Percentiles rank a stretch among this genome's conserved stretches.
These are phyloP conservation scores for Didymella segeticola DNA, from an alignment of 2,329 filamentous ascomycete species.

Conservation along the genomic window DNA sequence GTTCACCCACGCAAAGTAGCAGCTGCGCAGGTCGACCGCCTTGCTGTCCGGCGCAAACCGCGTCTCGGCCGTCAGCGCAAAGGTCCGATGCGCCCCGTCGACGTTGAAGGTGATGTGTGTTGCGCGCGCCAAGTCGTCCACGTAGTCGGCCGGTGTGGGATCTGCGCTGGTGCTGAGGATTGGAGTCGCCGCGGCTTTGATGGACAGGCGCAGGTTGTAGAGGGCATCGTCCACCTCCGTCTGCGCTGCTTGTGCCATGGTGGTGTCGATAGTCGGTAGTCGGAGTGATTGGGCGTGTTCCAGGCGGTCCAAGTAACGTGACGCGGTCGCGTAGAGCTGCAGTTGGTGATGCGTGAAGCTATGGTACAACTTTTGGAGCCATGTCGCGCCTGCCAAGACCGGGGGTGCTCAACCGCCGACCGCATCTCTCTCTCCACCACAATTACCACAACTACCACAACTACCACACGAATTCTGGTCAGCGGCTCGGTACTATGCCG, in stretches of 20 bases:
- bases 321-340: not conserved
- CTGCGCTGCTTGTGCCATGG: constrained; percentile 30
- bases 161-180: constrained; percentile 76
- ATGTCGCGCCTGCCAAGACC: constrained; percentile 20
- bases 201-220: constrained; percentile 81
- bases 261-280: not conserved
- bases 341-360: constrained; percentile 10
- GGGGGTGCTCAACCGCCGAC: constrained; percentile 1
- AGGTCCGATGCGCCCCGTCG: constrained; percentile 65
- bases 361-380: constrained; percentile 10
- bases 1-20: constrained; percentile 96
- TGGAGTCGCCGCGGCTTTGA: constrained; percentile 72
- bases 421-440: not conserved
- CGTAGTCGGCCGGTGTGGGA: constrained; percentile 65
- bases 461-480: too few relatives aligned
- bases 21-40: constrained; percentile 85
- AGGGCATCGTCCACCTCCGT: constrained; percentile 69
- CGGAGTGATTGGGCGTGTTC: not conserved
- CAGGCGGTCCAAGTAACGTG: not conserved
- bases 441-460: not conserved
- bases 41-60: constrained; percentile 77
- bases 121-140: constrained; percentile 65
- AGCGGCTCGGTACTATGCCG: too few relatives aligned
- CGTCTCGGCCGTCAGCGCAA: constrained; percentile 76
- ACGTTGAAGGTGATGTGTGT: constrained; percentile 69